Percentiles rank a stretch among this genome's conserved stretches.
Evolutionary conservation across 495 filamentous ascomycete genomes (phyloP).

Genomic region (Penicillium antarcticum): DNA sequence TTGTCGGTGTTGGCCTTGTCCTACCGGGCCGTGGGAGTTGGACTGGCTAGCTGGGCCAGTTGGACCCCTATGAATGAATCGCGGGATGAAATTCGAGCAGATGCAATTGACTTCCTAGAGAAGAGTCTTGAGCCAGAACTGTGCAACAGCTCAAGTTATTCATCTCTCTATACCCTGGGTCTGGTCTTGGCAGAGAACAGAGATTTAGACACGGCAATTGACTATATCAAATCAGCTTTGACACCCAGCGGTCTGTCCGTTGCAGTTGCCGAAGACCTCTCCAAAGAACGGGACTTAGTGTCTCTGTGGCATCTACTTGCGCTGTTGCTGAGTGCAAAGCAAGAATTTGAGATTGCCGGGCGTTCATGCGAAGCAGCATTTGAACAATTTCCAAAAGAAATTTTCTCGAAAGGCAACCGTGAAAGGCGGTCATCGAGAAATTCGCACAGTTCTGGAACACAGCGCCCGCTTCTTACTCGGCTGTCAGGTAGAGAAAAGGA

Average conservation of each 20-base stretch:
- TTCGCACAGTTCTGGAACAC: slow-evolving; percentile 28
- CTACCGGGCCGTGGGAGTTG: slow-evolving; percentile 78
- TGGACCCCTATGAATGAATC: slow-evolving; percentile 69
- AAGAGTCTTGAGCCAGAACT: slow-evolving; percentile 64
- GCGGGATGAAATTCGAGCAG: slow-evolving; percentile 63
- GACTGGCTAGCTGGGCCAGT: slow-evolving; percentile 80
- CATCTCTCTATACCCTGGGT: slow-evolving; percentile 76
- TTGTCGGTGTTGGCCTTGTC: slow-evolving; percentile 58
- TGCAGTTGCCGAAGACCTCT: slow-evolving; percentile 22
- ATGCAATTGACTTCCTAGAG: slow-evolving; percentile 70
- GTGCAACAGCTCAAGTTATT: slow-evolving; percentile 57
- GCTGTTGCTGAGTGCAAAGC: slow-evolving; percentile 77
- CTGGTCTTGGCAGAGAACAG: slow-evolving; percentile 76
- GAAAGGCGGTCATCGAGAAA: slow-evolving; percentile 31
- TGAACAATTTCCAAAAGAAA: slow-evolving; percentile 67
- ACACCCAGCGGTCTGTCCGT: slow-evolving; percentile 30
- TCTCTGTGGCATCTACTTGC: slow-evolving; percentile 79
- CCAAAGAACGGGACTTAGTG: slow-evolving; percentile 40
- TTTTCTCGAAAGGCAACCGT: slow-evolving; percentile 51
- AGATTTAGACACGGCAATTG: slow-evolving; percentile 72
- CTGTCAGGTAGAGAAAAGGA: slow-evolving; percentile 78
- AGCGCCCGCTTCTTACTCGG: slow-evolving; percentile 60
- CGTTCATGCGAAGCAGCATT: slow-evolving; percentile 85
- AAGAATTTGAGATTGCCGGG: slow-evolving; percentile 77
- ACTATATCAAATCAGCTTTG: slow-evolving; percentile 65